A percentile compares a stretch with the other conserved stretches of the same genome.
phyloP scores from a whole-genome alignment of 2,329 filamentous ascomycete species.

The Hymenoscyphus albidus region DNA sequence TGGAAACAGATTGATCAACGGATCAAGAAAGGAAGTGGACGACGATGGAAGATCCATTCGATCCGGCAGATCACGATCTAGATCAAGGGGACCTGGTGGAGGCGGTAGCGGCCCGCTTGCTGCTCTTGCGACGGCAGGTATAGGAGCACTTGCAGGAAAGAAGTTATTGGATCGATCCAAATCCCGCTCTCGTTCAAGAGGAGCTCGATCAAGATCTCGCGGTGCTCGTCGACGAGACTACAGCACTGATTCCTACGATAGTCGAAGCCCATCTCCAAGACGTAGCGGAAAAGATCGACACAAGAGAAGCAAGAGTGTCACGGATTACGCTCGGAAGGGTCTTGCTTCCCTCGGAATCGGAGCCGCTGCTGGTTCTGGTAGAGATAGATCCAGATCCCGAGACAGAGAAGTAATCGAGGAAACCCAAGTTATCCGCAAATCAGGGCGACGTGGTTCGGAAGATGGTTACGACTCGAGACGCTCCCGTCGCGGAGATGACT shows the following conservation, averaged over 20 bases:
- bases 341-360: slow-evolving; percentile 60
- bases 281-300: slow-evolving; percentile 47
- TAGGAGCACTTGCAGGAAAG: slow-evolving; percentile 59
- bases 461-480: slow-evolving; percentile 16
- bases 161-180: slow-evolving; percentile 47
- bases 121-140: slow-evolving; percentile 58
- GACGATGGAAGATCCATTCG: slow-evolving; percentile 45
- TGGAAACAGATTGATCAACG: slow-evolving; percentile 81
- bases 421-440: slow-evolving; percentile 22
- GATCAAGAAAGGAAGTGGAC: slow-evolving; percentile 61
- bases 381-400: slow-evolving; percentile 21
- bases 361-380: slow-evolving; percentile 39
- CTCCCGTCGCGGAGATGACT: slow-evolving; percentile 6
- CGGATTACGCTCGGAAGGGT: slow-evolving; percentile 57
- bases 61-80: slow-evolving; percentile 63
- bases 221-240: slow-evolving; percentile 30
- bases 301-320: slow-evolving; percentile 63
- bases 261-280: slow-evolving; percentile 32
- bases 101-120: slow-evolving; percentile 50
- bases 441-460: slow-evolving; percentile 22
- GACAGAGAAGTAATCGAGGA: slow-evolving; percentile 26
- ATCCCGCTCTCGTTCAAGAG: slow-evolving; percentile 44
- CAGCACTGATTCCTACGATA: slow-evolving; percentile 33
- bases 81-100: slow-evolving; percentile 40
- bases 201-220: slow-evolving; percentile 46